Base-by-base conservation (phyloP, 2,329 filamentous ascomycete genomes). In the Scedosporium minutisporum region DNA sequence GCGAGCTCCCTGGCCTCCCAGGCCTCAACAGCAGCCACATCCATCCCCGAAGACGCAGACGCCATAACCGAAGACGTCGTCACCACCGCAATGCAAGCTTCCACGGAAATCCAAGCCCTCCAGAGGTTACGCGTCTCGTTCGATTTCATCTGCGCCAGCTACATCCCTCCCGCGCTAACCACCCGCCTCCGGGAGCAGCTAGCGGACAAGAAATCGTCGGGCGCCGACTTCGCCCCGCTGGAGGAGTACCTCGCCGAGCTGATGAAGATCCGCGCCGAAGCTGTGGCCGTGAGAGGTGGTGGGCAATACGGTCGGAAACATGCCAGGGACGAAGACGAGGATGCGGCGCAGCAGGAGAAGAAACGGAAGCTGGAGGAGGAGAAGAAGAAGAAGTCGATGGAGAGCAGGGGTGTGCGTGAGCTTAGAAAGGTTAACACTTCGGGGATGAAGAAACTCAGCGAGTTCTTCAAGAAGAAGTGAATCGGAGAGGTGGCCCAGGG, bases 381-480 rank as follows among this genome's bases (percentile, higher is more conserved):
- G 64, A 93, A 96, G 64, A 89, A 88, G 77, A 88, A 85, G 73
- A 93, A 96, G 76, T 85, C 83, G 2, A 80, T 78, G 25, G 84
- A 90, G 75, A 95, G 89, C 65, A 81, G 86, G 29, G 93, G 86
- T 0, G 85, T 97, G 1, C 87, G 87, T 71, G 83, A 93, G 58
- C 73, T 99, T 70, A 89, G 89, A 73, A 99, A 97, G 77, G 93
- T 93, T 58, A 90, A 97, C 75, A 93, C 89, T 0, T 85, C 77
- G 23, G 95, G 95, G 1, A 99, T 99, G 95, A 95, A 90, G 82
- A 99, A 97, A 79, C 84, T 99, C 83, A 96, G 90, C 71, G 84
- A 87, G 65, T 99, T 99, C 76, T 99, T 99, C 74, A 86, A 86
- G 64, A 96, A 93, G 76, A 84, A 83, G 65, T 71, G 65, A 67